A percentile compares a stretch with the other conserved stretches of the same genome.
Conservation (phyloP, 495 filamentous ascomycete genomes). For the Penicillium subrubescens region DNA sequence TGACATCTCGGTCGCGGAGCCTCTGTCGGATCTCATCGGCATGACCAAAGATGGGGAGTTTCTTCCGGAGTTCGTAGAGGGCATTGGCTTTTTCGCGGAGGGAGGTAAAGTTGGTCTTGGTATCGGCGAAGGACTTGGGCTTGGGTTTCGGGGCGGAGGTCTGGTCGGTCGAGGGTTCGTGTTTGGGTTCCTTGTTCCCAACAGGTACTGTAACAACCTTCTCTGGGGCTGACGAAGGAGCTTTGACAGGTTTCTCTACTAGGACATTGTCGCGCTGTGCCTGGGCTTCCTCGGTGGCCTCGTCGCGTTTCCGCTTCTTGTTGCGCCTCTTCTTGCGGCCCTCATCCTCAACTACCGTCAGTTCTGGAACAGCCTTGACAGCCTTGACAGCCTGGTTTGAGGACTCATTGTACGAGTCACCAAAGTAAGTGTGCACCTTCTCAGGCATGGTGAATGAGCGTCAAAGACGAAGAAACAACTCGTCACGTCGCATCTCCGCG, state of each 20-base stretch:
- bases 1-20: conserved; percentile 69
- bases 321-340: conserved; percentile 31
- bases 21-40: conserved; percentile 67
- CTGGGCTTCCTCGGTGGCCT: conserved; percentile 20
- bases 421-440: conserved; percentile 33
- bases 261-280: neutral
- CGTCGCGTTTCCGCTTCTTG: conserved; percentile 51
- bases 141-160: conserved; percentile 13
- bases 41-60: conserved; percentile 79
- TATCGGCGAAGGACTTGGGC: conserved; percentile 21
- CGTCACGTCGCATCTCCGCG: conserved; percentile 1
- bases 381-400: conserved; percentile 12
- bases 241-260: neutral
- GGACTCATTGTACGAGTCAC: conserved; percentile 21
- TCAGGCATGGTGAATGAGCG: conserved; percentile 51
- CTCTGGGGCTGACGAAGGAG: neutral
- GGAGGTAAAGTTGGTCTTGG: conserved; percentile 33
- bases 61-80: conserved; percentile 57
- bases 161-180: neutral
- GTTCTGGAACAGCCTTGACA: conserved; percentile 11
- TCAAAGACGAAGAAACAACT: neutral
- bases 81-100: conserved; percentile 49
- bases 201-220: neutral
- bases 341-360: conserved; percentile 20
- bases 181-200: neutral